Conservation (phyloP, 331 rosid genomes). For the Telfairia occidentalis region DNA sequence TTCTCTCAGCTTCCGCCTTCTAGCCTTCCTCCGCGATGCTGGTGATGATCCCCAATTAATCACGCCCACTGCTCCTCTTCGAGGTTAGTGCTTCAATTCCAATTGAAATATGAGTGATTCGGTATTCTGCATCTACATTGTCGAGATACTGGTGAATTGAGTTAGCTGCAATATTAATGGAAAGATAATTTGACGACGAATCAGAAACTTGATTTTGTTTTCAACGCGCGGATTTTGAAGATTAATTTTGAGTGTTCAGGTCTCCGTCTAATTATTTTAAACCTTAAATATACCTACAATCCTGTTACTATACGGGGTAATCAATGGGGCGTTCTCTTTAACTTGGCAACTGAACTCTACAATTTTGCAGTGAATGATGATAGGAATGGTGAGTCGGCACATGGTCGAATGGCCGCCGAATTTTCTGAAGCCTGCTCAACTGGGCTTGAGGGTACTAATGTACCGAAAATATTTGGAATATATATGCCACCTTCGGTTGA, state of each 20-base stretch:
- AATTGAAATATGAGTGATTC: background rate
- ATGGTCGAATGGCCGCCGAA: constrained; percentile 3
- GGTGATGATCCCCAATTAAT: constrained; percentile 29
- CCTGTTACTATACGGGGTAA: background rate
- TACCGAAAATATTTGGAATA: constrained; percentile 57
- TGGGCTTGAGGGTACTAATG: constrained; percentile 18
- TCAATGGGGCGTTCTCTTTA: background rate
- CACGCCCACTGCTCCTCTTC: constrained; percentile 4
- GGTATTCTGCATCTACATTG: background rate
- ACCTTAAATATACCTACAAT: background rate
- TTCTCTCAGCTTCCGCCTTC: constrained; percentile 56
- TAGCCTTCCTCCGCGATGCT: constrained; percentile 28
- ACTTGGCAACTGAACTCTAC: background rate
- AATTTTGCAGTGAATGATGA: constrained; percentile 17
- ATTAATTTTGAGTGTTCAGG: too few species aligned
- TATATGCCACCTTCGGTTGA: constrained; percentile 68
- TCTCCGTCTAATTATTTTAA: too few species aligned
- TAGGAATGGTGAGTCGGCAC: constrained; percentile 12
- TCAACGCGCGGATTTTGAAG: too few species aligned
- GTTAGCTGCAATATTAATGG: background rate
- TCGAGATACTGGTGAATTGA: background rate
- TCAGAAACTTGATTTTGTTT: background rate
- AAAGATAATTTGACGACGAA: background rate
- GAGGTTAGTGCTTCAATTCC: constrained; percentile 20
- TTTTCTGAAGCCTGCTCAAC: constrained; percentile 15